Base-by-base conservation (phyloP, 2,329 filamentous ascomycete genomes). In the Seiridium cupressi region DNA sequence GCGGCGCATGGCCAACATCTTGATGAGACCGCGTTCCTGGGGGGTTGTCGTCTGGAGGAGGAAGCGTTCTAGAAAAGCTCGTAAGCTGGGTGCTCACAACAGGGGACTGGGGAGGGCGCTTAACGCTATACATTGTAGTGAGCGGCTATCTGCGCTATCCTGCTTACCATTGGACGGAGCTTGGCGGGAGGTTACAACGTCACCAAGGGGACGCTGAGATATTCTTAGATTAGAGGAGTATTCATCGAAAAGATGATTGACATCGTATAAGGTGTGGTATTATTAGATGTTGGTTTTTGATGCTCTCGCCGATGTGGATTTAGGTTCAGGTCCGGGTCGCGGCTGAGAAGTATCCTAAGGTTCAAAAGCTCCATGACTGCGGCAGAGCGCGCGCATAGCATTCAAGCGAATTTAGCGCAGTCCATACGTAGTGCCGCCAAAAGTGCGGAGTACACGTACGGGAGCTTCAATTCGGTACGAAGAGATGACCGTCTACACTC, bases 31-130 rank as follows among this genome's bases (percentile, higher is more conserved):
- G 5, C 18, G 32, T 11, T 32, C 32, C 38, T 10, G 6, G 49
- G 7, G 5, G 26, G 4, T 18, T 10, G 32, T 36, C 13, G 8
- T 48, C 10, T 55, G 31, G n/a, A 56, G 58, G 26, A 10, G 44
- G 51, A 55, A 48, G 13, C 44, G 18, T 60, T 60, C 58, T 60
- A 55, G 58, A 60, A 60, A 26, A n/a, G 18, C 13, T 13, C 9
- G 9, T 48, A 26, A 44, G 51, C 44, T 35, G n/a, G 35, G 36
- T 42, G 36, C 31, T 31, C 18, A n/a, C 38, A 42, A 34, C 36
- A 44, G 9, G n/a, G 11, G 42, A 46, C 18, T 10, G n/a, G 18
- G 34, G 31, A 10, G 18, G n/a, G 51, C 58, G 58, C 58, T 60
- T 60, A 60, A 47, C 10, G 31, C 42, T 38, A 36, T 34, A 36